Base-by-base conservation (phyloP, 768 basidiomycete species). In the Infundibulicybe gibba region DNA sequence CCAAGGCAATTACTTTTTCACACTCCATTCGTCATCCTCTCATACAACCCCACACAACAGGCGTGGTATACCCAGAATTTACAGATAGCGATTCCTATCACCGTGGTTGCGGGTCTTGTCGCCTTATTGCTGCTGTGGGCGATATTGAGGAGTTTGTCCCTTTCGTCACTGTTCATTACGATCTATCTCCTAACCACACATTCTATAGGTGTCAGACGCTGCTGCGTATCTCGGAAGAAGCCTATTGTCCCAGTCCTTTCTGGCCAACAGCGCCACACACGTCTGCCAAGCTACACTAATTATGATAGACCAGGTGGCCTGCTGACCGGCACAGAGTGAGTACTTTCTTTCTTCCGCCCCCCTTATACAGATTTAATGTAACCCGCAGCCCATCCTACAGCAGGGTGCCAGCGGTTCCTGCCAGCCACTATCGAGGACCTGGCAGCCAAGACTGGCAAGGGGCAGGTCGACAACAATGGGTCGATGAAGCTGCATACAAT, bases 21-120 rank as follows among this genome's bases (percentile, higher is more conserved):
- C 49, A 43, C 19, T 32, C 48, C 25, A 49, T 30, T 33, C 40
- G 8, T 32, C 47, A 21, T 43, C 49, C 47, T 41, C 45, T 53
- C 19, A 46, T n/a, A 34, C 49, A 37, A 30, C 37, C n/a, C 45
- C 49, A 47, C 44, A 34, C 17, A 33, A n/a, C 53, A 86, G 84
- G 73, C 87, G 4, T 88, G 86, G 87, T 89, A 86, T 61, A 67
- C 62, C 5, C 77, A 81, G 51, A 91, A 91, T 66, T 76, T 89
- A 10, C 82, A 85, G 61, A 87, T 90, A 49, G 71, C 87, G 19
- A 86, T 92, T 54, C 87, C 90, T 15, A 78, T 91, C 45, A 85
- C 88, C 14, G 67, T 91, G 47, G 84, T 85, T 32, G 86, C 71
- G 20, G 85, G 77, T 13, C 60, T 91, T 44, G 52, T 90, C 43